Percentiles rank a stretch among this genome's conserved stretches.
Evolutionary conservation across 768 basidiomycete genomes (phyloP).

Genomic region (Suillus discolor): DNA sequence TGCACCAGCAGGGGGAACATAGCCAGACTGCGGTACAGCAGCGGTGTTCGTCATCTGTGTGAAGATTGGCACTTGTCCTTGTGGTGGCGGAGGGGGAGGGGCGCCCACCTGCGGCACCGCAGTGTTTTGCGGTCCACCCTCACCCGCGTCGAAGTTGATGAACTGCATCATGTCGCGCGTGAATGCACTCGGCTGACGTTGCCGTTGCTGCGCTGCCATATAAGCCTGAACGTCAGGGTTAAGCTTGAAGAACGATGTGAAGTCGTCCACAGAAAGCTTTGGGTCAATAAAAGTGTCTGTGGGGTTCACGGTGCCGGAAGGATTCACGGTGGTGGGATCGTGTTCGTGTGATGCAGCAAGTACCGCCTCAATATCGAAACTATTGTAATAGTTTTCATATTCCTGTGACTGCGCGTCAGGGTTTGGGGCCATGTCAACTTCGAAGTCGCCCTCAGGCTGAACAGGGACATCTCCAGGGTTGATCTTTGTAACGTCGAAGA

Average conservation of each 20-base stretch:
- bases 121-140: conserved; percentile 13
- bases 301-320: background rate
- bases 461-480: conserved; percentile 32
- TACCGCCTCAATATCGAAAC: conserved; percentile 21
- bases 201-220: conserved; percentile 13
- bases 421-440: conserved; percentile 30
- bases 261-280: conserved; percentile 12
- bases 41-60: conserved; percentile 29
- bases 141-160: conserved; percentile 38
- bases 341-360: background rate
- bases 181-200: conserved; percentile 21
- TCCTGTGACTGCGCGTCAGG: background rate
- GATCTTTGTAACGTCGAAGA: conserved; percentile 40
- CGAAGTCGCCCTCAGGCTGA: conserved; percentile 40
- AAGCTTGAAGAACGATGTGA: conserved; percentile 24
- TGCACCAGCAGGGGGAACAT: conserved; percentile 60
- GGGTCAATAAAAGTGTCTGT: conserved; percentile 14
- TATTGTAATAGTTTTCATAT: conserved; percentile 23
- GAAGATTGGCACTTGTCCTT: conserved; percentile 22
- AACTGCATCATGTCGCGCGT: conserved; percentile 39
- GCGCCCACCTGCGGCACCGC: conserved; percentile 25
- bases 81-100: conserved; percentile 17
- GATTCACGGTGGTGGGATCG: background rate
- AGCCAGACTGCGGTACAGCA: conserved; percentile 24
- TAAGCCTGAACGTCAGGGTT: conserved; percentile 20